phyloP scores from a whole-genome alignment of 345 rosid species.

The Salix brachista region DNA sequence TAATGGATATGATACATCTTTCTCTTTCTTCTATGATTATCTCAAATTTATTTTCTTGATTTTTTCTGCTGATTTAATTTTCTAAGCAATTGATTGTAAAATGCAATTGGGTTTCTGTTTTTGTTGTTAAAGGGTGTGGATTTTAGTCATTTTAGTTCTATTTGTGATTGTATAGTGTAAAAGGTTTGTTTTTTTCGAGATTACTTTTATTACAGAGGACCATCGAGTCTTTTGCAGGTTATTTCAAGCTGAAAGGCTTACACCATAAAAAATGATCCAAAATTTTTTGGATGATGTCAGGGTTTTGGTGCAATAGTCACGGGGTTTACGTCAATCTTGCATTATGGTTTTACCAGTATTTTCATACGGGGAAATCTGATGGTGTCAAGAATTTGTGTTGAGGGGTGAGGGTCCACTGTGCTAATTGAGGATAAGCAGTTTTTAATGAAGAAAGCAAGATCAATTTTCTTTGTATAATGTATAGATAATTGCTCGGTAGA shows the following conservation, averaged over 20 bases:
- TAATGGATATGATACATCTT: slow-evolving; percentile 7
- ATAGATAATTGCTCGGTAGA: background rate
- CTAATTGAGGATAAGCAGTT: background rate
- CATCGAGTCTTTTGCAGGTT: background rate
- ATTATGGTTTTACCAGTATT: background rate
- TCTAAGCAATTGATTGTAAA: background rate
- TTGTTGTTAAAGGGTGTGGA: background rate
- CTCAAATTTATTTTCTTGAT: background rate
- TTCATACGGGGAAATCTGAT: background rate
- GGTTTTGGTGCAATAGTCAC: background rate
- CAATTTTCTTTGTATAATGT: background rate
- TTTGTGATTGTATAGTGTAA: background rate
- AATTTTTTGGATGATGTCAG: background rate
- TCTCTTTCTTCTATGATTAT: background rate
- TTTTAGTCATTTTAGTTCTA: background rate
- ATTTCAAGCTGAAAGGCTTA: background rate
- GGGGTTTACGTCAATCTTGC: background rate
- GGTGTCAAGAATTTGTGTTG: background rate
- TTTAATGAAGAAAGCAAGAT: background rate
- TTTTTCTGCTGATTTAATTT: background rate
- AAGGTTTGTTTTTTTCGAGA: background rate
- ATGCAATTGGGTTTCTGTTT: background rate
- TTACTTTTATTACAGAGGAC: background rate
- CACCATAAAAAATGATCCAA: background rate
- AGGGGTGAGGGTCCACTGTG: background rate